These are phyloP conservation scores for Ophiostoma fasciatum DNA, from an alignment of 2,329 filamentous ascomycete species.

Conservation along the genomic window DNA sequence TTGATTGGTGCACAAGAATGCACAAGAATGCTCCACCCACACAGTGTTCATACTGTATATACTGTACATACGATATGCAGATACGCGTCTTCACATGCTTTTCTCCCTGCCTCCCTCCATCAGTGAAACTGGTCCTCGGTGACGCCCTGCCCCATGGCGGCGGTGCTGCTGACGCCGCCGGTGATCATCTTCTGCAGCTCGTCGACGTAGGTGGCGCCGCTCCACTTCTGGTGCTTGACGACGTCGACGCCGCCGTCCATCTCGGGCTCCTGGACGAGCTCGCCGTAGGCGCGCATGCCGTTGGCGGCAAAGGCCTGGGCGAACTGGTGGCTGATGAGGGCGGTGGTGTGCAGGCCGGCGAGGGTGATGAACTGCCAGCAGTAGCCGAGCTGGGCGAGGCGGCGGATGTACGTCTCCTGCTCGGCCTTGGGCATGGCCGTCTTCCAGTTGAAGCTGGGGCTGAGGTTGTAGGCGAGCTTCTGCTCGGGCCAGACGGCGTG, in stretches of 20 bases:
- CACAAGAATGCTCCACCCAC: background rate
- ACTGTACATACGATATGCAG: too few relatives aligned
- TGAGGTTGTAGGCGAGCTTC: constrained; percentile 98
- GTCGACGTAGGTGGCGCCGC: constrained; percentile 85
- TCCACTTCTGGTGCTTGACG: constrained; percentile 98
- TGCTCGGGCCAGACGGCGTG: constrained; percentile 92
- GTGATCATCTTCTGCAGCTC: constrained; percentile 95
- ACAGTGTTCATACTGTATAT: too few relatives aligned
- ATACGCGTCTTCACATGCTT: too few relatives aligned
- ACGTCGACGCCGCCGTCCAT: constrained; percentile 85
- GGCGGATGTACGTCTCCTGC: constrained; percentile 93
- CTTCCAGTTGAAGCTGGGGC: constrained; percentile 99
- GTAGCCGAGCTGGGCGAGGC: constrained; percentile 78
- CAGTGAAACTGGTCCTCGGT: constrained; percentile 95
- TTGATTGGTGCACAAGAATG: too few relatives aligned
- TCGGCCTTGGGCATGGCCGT: constrained; percentile 80
- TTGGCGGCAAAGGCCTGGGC: constrained; percentile 63
- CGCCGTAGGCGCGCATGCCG: constrained; percentile 93
- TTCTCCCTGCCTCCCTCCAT: background rate
- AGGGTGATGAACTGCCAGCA: constrained; percentile 99
- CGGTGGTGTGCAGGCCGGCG: constrained; percentile 88
- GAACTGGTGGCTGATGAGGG: constrained; percentile 82
- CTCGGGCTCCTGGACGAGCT: constrained; percentile 95
- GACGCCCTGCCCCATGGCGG: constrained; percentile 93
- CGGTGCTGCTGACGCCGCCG: constrained; percentile 79